Conservation (phyloP, 1,284 basidiomycete species). For the Schizophyllum commune region DNA sequence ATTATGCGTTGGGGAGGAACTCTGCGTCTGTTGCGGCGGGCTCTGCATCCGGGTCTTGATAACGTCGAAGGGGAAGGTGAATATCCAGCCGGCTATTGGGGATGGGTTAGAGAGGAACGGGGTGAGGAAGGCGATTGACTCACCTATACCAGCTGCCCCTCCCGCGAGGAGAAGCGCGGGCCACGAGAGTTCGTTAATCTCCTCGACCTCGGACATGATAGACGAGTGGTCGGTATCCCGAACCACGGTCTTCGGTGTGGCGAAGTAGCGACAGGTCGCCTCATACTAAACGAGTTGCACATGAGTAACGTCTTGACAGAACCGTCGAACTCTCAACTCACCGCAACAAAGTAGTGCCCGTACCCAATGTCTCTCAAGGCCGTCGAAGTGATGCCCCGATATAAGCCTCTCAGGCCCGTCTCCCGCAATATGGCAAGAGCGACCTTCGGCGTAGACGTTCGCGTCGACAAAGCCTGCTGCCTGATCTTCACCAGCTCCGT, state of each 20-base stretch:
- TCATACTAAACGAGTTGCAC: constrained; percentile 50
- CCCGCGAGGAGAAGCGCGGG: constrained; percentile 64
- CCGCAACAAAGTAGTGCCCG: constrained; percentile 77
- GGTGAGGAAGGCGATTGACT: constrained; percentile 6
- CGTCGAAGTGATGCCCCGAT: constrained; percentile 68
- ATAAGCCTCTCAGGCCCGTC: constrained; percentile 62
- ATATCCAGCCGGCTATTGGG: constrained; percentile 51
- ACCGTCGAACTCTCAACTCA: constrained; percentile 38
- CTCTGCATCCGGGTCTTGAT: constrained; percentile 81
- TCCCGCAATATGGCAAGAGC: constrained; percentile 44
- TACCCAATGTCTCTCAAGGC: constrained; percentile 72
- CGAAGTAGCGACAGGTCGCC: constrained; percentile 58
- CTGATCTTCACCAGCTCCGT: constrained; percentile 84
- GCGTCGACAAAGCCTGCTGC: constrained; percentile 50
- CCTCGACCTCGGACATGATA: constrained; percentile 13
- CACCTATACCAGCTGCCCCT: constrained; percentile 65
- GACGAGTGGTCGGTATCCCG: neutral
- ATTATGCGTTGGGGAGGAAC: neutral
- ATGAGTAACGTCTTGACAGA: neutral
- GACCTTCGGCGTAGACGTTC: constrained; percentile 40
- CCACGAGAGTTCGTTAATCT: constrained; percentile 42
- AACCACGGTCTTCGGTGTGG: constrained; percentile 4
- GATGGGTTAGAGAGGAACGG: neutral
- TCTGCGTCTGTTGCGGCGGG: neutral
- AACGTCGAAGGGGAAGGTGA: constrained; percentile 80